Base-by-base conservation (phyloP, 1,284 basidiomycete genomes). In the Nidula niveotomentosa region DNA sequence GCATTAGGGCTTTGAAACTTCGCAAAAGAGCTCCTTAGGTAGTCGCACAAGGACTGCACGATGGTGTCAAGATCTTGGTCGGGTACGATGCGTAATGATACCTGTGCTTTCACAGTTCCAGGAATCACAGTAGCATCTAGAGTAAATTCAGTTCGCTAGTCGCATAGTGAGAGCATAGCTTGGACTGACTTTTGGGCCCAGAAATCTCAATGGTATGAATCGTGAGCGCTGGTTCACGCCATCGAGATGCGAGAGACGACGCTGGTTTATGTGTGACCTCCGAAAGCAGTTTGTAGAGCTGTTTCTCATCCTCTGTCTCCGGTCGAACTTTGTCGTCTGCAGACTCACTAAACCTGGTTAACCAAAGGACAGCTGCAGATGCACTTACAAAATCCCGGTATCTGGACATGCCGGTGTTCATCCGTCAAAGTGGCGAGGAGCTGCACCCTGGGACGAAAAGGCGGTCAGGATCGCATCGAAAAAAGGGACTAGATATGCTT, bases 71-170 rank as follows among this genome's bases (percentile, higher is more conserved):
- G 74, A 55, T 90, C 83, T 71, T 97, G 96, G 67, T 98, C 94
- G 0, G 96, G 96, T 0, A 99, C 96, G 59, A 98, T 89, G 18
- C 96, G 90, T 56, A 98, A 73, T 1, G 93, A 94, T 8, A 96
- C 80, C 60, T 93, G 88, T 0, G 93, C 86, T 36, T 81, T 84
- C 15, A 96, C 93, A 9, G 78, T 81, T 3, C 86, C 83, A 0
- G 95, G 93, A 49, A 98, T 98, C 54, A 97, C 86, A 1, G 94
- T 96, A 9, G 91, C 78, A 65, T 91, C 88, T 93, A 60, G 12
- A 46, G 33, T 49, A 15, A 17, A 45, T 18, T 6, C 48, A 23
- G 33, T 9, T n/a, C 0, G 33, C 18, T n/a, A 50, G 34, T 9
- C 2, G 51, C 13, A 17, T 35, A 8, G 9, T 13, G 12, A 33